These are phyloP conservation scores for Globisporangium abappressorium DNA, from an alignment of 352 stramenopile species.

Conservation along the genomic window DNA sequence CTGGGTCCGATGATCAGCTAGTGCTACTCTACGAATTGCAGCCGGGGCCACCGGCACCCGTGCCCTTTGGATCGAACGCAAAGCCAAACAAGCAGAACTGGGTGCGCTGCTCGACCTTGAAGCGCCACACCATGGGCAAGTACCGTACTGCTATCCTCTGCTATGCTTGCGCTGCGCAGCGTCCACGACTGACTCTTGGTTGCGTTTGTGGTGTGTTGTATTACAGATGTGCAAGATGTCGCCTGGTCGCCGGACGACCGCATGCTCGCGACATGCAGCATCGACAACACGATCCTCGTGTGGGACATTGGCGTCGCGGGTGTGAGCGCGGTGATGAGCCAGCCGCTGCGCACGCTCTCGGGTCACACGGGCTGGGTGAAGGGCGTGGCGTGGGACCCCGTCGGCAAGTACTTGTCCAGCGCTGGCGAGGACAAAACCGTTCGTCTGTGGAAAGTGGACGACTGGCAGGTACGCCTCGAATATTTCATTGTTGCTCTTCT, in stretches of 20 bases:
- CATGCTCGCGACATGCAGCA: constrained; percentile 86
- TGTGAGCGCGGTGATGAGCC: constrained; percentile 66
- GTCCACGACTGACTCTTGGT: not conserved
- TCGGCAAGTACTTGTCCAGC: constrained; percentile 87
- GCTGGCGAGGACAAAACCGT: constrained; percentile 86
- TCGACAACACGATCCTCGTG: constrained; percentile 87
- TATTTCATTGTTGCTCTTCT: not conserved
- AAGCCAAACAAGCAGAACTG: constrained; percentile 85
- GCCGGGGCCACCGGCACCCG: constrained; percentile 47
- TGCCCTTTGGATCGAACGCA: constrained; percentile 78
- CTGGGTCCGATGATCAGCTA: constrained; percentile 80
- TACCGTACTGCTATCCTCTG: not conserved
- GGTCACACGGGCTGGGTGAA: constrained; percentile 88
- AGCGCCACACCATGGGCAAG: constrained; percentile 82
- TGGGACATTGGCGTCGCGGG: constrained; percentile 68
- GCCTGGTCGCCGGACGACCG: constrained; percentile 86
- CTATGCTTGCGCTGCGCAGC: not conserved
- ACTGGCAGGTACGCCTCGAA: constrained; percentile 49
- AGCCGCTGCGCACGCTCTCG: constrained; percentile 72
- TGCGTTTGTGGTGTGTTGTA: not conserved
- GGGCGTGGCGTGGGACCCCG: constrained; percentile 82
- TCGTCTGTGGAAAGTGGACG: constrained; percentile 78
- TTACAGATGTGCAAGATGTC: constrained; percentile 76
- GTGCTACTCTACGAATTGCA: constrained; percentile 84
- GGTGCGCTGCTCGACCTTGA: constrained; percentile 73